Base-by-base conservation (phyloP, 176 grass and related monocot species). In the Phoenix roebelenii region DNA sequence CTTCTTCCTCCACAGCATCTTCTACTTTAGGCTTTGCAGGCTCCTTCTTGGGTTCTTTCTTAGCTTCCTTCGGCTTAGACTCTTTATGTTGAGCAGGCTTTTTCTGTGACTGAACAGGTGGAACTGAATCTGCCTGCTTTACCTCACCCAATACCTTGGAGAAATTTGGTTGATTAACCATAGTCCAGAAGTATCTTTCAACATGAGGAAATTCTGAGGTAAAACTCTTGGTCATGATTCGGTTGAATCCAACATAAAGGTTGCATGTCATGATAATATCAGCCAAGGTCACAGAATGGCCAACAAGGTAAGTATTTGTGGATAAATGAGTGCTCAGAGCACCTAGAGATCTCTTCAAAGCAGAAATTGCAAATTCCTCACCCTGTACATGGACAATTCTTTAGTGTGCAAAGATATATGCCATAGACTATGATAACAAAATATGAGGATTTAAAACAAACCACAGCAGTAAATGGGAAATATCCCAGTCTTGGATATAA, bases 221-320 rank as follows among this genome's bases (percentile, higher is more conserved):
- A 52, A 95, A 95, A 50, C 25, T 75, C 72, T 89, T 95, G 26
- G 71, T 83, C 85, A 89, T 54, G 69, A 89, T 83, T n/a, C 4
- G 6, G 44, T 1, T 3, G 48, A 89, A 89, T 0, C 85, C 90
- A 1, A 15, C 0, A 26, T 84, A 84, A 3, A 95, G 77, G 52
- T 86, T 95, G 71, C 90, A 89, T 81, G 82, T 80, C 77, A 89
- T 50, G 30, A 95, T 76, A 52, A 95, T 89, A 54, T 95, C 90
- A 2, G 85, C 90, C 52, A 95, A 76, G 16, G 85, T 89, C 22
- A 95, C 83, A 0, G 56, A 80, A 58, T 89, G 67, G 6, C 85
- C 82, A 58, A 86, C 90, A 67, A 95, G 76, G 61, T 73, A 95
- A 66, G 83, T 95, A 59, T 73, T 83, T 39, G 70, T 78, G 10